A percentile compares a stretch with the other conserved stretches of the same genome.
phyloP scores from a whole-genome alignment of 495 filamentous ascomycete species.

The Lophiotrema nucula region DNA sequence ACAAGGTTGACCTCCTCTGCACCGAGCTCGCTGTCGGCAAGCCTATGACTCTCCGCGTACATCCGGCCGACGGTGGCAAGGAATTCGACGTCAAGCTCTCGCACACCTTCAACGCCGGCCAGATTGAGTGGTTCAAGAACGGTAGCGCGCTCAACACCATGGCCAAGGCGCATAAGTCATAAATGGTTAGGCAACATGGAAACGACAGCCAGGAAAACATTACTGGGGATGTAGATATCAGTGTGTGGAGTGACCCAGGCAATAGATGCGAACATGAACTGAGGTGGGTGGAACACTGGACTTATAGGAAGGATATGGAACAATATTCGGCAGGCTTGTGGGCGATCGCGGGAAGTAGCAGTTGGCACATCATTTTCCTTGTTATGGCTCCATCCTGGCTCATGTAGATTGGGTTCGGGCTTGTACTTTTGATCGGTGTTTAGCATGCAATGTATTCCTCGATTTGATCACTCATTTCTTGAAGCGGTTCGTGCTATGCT shows the following conservation, averaged over 20 bases:
- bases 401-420: slow-evolving; percentile 17
- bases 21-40: slow-evolving; percentile 91
- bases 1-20: slow-evolving; percentile 86
- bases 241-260: slow-evolving; percentile 3
- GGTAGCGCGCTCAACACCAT: slow-evolving; percentile 97
- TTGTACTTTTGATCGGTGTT: slow-evolving; percentile 32
- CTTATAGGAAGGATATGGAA: no score
- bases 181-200: slow-evolving; percentile 7
- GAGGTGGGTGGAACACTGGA: no score
- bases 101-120: slow-evolving; percentile 96
- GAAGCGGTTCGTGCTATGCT: no score
- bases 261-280: no score
- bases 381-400: slow-evolving; percentile 23
- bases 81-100: slow-evolving; percentile 77
- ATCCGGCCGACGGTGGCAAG: slow-evolving; percentile 75
- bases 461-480: no score
- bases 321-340: no score
- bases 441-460: slow-evolving; percentile 31
- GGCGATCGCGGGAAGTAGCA: no score
- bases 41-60: slow-evolving; percentile 87
- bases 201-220: not conserved
- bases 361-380: slow-evolving; percentile 15
- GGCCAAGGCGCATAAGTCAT: slow-evolving; percentile 60
- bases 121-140: slow-evolving; percentile 98
- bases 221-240: slow-evolving; percentile 28